Conservation (phyloP, 805 yeast species). For the Metschnikowia vanudenii region DNA sequence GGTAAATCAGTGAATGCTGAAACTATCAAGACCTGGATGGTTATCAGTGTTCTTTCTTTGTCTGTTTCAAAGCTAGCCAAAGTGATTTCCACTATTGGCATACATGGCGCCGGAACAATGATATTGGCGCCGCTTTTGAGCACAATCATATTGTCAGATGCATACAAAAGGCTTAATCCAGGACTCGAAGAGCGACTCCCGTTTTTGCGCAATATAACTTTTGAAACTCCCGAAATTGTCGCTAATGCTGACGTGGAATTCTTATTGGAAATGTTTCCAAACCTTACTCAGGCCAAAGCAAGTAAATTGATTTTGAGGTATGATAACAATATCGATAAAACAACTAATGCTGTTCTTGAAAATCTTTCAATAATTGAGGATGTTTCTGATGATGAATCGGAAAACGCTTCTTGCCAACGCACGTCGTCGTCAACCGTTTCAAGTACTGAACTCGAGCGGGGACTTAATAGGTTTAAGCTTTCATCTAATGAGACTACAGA, state of each 20-base stretch:
- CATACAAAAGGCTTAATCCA: constrained; percentile 48
- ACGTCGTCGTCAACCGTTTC: constrained; percentile 2
- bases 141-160: constrained; percentile 49
- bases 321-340: constrained; percentile 52
- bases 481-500: constrained; percentile 26
- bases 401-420: neutral
- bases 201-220: constrained; percentile 34
- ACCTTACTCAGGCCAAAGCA: constrained; percentile 47
- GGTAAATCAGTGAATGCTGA: constrained; percentile 54
- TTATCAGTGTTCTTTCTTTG: constrained; percentile 52
- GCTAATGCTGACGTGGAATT: constrained; percentile 38
- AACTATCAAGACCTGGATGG: constrained; percentile 46
- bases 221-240: constrained; percentile 15
- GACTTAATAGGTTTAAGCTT: constrained; percentile 16
- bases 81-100: constrained; percentile 41
- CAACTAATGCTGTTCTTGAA: constrained; percentile 62
- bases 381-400: constrained; percentile 20
- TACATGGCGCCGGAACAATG: constrained; percentile 43
- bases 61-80: constrained; percentile 43
- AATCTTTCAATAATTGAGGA: constrained; percentile 46
- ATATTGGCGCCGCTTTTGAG: constrained; percentile 54
- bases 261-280: constrained; percentile 66
- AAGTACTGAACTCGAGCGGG: constrained; percentile 14
- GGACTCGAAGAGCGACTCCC: constrained; percentile 52
- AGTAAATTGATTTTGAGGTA: constrained; percentile 47